Percentiles rank a stretch among this genome's conserved stretches.
Conservation (phyloP, 257 asterid species). For the Haberlea rhodopensis region DNA sequence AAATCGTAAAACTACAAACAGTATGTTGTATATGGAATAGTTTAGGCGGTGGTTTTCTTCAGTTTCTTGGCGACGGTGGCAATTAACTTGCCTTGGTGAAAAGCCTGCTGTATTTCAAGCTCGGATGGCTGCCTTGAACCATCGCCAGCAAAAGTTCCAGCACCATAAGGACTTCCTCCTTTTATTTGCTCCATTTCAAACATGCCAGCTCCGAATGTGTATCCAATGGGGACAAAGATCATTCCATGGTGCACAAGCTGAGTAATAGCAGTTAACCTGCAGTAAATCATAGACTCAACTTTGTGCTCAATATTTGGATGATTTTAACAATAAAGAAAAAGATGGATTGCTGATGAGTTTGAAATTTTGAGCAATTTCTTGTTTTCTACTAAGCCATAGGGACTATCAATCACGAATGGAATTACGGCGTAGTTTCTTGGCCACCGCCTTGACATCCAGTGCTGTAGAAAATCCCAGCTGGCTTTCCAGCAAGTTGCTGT, state of each 20-base stretch:
- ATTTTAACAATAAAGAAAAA: background rate
- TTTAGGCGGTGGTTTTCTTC: constrained; percentile 40
- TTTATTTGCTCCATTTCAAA: constrained; percentile 71
- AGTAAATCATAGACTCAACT: background rate
- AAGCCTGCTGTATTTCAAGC: constrained; percentile 55
- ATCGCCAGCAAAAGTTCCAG: constrained; percentile 80
- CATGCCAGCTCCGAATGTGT: constrained; percentile 80
- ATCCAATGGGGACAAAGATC: constrained; percentile 73
- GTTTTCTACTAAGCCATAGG: background rate
- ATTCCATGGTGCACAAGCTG: constrained; percentile 78
- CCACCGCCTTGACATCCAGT: constrained; percentile 92
- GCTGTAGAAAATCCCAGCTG: constrained; percentile 87
- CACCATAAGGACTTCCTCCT: constrained; percentile 93
- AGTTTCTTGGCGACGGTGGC: constrained; percentile 57
- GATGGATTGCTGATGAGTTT: background rate
- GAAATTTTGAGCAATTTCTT: background rate
- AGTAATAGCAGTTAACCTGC: constrained; percentile 76
- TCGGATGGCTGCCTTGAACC: constrained; percentile 58
- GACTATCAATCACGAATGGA: constrained; percentile 10
- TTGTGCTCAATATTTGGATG: background rate
- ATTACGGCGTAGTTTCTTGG: constrained; percentile 79
- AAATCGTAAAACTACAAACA: constrained; percentile 24
- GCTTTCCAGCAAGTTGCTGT: constrained; percentile 80
- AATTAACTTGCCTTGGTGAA: constrained; percentile 58
- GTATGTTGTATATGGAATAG: constrained; percentile 16